phyloP scores from a whole-genome alignment of 495 filamentous ascomycete genomes.

The Aspergillus mulundensis region DNA sequence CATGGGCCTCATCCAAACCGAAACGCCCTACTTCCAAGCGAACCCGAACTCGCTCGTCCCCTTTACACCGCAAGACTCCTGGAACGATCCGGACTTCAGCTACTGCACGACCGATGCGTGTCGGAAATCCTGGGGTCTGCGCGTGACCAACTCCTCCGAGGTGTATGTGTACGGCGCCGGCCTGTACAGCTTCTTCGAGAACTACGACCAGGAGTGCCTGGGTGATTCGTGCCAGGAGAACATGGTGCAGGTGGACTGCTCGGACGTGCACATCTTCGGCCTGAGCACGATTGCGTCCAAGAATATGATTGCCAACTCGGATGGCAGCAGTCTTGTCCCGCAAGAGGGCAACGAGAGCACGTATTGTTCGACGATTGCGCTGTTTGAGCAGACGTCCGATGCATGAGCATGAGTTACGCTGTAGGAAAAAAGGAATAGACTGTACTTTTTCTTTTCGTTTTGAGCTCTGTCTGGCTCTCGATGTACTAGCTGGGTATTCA shows the following conservation, averaged over 20 bases:
- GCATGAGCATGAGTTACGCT: neutral
- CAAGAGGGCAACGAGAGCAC: slow-evolving; percentile 64
- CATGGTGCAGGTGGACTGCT: slow-evolving; percentile 79
- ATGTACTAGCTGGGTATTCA: neutral
- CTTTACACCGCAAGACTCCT: slow-evolving; percentile 57
- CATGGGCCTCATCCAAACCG: slow-evolving; percentile 82
- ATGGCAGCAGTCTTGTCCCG: slow-evolving; percentile 48
- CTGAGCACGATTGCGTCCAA: slow-evolving; percentile 83
- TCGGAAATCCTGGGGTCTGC: slow-evolving; percentile 81
- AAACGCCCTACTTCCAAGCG: slow-evolving; percentile 88
- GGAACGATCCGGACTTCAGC: slow-evolving; percentile 72
- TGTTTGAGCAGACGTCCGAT: slow-evolving; percentile 44
- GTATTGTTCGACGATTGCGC: slow-evolving; percentile 72
- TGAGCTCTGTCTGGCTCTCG: neutral
- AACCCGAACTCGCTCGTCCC: slow-evolving; percentile 73
- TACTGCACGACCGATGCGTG: slow-evolving; percentile 59
- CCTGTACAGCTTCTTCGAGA: slow-evolving; percentile 85
- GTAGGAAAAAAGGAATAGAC: neutral
- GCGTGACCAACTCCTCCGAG: slow-evolving; percentile 64
- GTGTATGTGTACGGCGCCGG: slow-evolving; percentile 74
- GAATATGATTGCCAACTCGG: slow-evolving; percentile 70
- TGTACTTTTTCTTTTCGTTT: neutral
- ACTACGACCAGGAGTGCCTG: slow-evolving; percentile 77
- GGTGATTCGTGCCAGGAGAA: slow-evolving; percentile 76
- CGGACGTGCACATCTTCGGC: slow-evolving; percentile 68